These are phyloP conservation scores for Botrytis galanthina DNA, from an alignment of 2,329 filamentous ascomycete genomes.

Conservation along the genomic window DNA sequence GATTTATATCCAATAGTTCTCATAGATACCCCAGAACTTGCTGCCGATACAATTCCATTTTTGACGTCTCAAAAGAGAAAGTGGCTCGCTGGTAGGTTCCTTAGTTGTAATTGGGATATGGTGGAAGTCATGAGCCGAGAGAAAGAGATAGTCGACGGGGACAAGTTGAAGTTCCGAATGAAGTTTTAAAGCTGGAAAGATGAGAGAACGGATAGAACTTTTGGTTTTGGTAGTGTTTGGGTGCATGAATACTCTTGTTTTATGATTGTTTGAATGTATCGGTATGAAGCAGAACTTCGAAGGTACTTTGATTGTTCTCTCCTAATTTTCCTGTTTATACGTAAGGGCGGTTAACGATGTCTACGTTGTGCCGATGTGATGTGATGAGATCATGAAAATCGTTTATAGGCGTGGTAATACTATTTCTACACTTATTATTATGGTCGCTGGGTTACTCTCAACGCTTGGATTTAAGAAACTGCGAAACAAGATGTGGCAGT, in stretches of 20 bases:
- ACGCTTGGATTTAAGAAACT: neutral
- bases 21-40: neutral
- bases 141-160: neutral
- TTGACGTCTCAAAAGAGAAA: neutral
- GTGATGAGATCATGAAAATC: too few species aligned
- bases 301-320: too few species aligned
- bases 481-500: neutral
- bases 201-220: neutral
- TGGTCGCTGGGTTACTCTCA: neutral
- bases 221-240: neutral
- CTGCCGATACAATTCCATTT: neutral
- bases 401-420: neutral
- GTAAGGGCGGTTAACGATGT: too few species aligned
- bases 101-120: neutral
- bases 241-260: neutral
- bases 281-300: too few species aligned
- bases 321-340: too few species aligned
- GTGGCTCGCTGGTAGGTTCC: neutral
- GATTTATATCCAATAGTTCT: neutral
- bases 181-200: neutral
- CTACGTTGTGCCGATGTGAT: too few species aligned
- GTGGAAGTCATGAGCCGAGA: neutral
- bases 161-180: neutral
- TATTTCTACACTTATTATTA: neutral
- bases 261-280: neutral